Evolutionary conservation across 495 filamentous ascomycete genomes (phyloP).

Genomic region (Niebla homalea): DNA sequence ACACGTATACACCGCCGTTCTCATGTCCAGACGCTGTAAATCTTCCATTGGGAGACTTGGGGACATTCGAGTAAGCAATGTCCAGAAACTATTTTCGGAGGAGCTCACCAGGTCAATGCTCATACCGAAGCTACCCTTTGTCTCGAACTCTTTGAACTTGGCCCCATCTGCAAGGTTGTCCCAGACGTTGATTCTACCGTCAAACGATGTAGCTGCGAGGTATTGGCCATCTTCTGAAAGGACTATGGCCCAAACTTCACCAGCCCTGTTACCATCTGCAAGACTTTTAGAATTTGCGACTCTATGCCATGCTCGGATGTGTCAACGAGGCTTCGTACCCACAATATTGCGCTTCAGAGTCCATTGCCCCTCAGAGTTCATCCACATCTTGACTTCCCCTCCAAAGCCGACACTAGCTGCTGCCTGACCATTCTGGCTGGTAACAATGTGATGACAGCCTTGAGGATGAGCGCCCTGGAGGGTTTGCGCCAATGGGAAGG

Average conservation of each 20-base stretch:
- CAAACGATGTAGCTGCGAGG: slow-evolving; percentile 66
- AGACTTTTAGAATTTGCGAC: slow-evolving; percentile 14
- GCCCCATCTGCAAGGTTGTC: slow-evolving; percentile 41
- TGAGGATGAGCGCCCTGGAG: slow-evolving; percentile 64
- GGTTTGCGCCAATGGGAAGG: slow-evolving; percentile 64
- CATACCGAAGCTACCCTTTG: slow-evolving; percentile 80
- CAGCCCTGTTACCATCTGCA: slow-evolving; percentile 36
- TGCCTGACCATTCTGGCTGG: slow-evolving; percentile 50
- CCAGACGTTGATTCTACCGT: slow-evolving; percentile 84
- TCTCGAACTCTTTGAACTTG: slow-evolving; percentile 67
- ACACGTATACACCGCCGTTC: slow-evolving; percentile 87
- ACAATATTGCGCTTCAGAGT: slow-evolving; percentile 35
- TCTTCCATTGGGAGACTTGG: slow-evolving; percentile 57
- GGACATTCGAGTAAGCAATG: slow-evolving; percentile 2
- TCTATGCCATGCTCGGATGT: background rate
- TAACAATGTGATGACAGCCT: slow-evolving; percentile 77
- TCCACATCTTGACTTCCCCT: slow-evolving; percentile 76
- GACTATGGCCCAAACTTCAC: slow-evolving; percentile 75
- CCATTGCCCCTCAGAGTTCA: slow-evolving; percentile 38
- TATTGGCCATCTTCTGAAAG: slow-evolving; percentile 70
- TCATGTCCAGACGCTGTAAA: slow-evolving; percentile 87
- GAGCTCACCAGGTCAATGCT: slow-evolving; percentile 62
- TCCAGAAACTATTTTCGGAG: slow-evolving; percentile 1
- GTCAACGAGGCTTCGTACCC: slow-evolving; percentile 24
- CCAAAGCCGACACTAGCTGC: slow-evolving; percentile 78